Conservation (phyloP, 2,329 filamentous ascomycete genomes). For the Diaporthe vaccinii region DNA sequence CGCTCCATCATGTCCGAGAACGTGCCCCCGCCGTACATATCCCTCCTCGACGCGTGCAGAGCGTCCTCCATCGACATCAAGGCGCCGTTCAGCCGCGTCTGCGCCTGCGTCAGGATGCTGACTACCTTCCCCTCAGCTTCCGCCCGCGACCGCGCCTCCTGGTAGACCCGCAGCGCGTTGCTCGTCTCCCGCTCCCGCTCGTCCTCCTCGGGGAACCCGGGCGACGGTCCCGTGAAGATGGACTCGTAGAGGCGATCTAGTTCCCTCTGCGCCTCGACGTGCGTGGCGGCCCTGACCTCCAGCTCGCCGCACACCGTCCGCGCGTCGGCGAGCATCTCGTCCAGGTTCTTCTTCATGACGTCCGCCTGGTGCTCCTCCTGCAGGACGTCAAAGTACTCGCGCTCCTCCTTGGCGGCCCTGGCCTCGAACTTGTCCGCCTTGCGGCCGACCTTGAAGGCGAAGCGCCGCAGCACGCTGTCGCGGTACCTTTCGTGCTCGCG, state of each 20-base stretch:
- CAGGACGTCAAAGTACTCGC: conserved; percentile 67
- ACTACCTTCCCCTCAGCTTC: conserved; percentile 59
- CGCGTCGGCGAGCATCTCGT: conserved; percentile 56
- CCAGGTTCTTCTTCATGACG: conserved; percentile 56
- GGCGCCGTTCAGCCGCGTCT: conserved; percentile 52
- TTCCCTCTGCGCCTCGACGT: conserved; percentile 57
- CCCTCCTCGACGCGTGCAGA: conserved; percentile 55
- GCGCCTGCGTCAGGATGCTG: conserved; percentile 55
- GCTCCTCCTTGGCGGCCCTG: conserved; percentile 66
- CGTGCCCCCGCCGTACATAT: conserved; percentile 64
- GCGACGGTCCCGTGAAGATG: conserved; percentile 67
- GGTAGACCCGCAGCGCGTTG: conserved; percentile 53
- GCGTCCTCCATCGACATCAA: conserved; percentile 57
- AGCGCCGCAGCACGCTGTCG: conserved; percentile 65
- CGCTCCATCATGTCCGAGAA: conserved; percentile 67
- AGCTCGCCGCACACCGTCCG: conserved; percentile 52
- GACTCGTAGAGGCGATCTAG: conserved; percentile 66
- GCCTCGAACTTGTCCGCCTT: conserved; percentile 62
- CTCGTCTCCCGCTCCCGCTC: conserved; percentile 55
- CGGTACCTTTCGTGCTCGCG: conserved; percentile 67
- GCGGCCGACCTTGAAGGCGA: conserved; percentile 64
- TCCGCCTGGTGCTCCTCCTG: conserved; percentile 62
- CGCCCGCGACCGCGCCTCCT: conserved; percentile 51
- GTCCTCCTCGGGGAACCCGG: conserved; percentile 68
- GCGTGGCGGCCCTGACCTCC: conserved; percentile 51